A percentile compares a stretch with the other conserved stretches of the same genome.
Evolutionary conservation across 352 stramenopile genomes (phyloP).

Genomic region (Sclerospora graminicola): DNA sequence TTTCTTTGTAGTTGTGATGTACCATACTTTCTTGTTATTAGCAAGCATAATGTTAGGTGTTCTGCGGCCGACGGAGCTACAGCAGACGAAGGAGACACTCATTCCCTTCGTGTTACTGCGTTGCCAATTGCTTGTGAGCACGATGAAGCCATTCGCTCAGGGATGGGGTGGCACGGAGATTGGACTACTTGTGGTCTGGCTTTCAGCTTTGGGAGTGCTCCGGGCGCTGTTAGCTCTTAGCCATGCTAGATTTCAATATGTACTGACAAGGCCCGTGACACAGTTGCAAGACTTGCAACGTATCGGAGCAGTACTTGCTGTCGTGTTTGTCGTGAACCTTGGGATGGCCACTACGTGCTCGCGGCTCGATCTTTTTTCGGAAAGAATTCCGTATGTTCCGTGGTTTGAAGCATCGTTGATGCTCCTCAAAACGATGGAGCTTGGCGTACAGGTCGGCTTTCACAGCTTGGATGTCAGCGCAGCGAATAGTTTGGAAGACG

Average conservation of each 20-base stretch:
- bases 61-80: slow-evolving; percentile 43
- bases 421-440: slow-evolving; percentile 52
- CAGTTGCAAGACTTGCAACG: slow-evolving; percentile 44
- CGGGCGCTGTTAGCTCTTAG: slow-evolving; percentile 50
- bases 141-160: slow-evolving; percentile 30
- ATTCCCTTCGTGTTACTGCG: slow-evolving; percentile 69
- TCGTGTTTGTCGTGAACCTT: slow-evolving; percentile 32
- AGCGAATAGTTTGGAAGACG: slow-evolving; percentile 18
- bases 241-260: slow-evolving; percentile 53
- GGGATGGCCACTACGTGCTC: slow-evolving; percentile 29
- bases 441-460: slow-evolving; percentile 61
- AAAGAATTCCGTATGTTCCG: slow-evolving; percentile 50
- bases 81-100: slow-evolving; percentile 76
- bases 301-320: slow-evolving; percentile 32
- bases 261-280: slow-evolving; percentile 54
- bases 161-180: slow-evolving; percentile 26
- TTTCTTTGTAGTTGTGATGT: slow-evolving; percentile 59
- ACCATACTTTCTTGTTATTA: slow-evolving; percentile 47
- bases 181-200: slow-evolving; percentile 50
- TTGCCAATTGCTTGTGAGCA: slow-evolving; percentile 59
- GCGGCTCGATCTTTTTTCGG: slow-evolving; percentile 29
- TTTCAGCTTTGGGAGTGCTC: slow-evolving; percentile 48
- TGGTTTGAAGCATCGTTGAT: slow-evolving; percentile 68
- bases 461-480: slow-evolving; percentile 43
- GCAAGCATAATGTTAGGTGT: slow-evolving; percentile 32